Percentiles rank a stretch among this genome's conserved stretches.
These are phyloP conservation scores for Cadophora sp. DNA, from an alignment of 2,329 filamentous ascomycete genomes.

Conservation along the genomic window DNA sequence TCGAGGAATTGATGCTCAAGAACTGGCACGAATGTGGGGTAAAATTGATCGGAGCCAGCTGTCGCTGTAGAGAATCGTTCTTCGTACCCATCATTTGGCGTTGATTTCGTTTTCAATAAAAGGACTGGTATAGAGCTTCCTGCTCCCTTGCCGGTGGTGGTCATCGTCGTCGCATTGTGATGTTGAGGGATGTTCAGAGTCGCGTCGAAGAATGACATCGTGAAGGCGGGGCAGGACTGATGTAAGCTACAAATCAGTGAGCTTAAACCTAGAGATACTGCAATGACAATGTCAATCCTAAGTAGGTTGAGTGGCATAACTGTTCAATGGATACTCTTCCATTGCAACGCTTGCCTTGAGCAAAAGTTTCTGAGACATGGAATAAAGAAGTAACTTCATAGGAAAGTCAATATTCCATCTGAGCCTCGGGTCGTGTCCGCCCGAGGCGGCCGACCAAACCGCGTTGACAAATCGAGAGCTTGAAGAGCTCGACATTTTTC, in stretches of 20 bases:
- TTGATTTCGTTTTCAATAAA: conserved; percentile 79
- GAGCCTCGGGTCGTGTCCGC: conserved; percentile 3
- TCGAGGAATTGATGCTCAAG: conserved; percentile 73
- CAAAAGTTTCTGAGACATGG: not conserved
- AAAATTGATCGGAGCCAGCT: conserved; percentile 53
- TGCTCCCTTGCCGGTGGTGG: conserved; percentile 18
- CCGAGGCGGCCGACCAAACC: conserved; percentile 14
- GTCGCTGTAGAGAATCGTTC: conserved; percentile 63
- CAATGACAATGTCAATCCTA: not conserved
- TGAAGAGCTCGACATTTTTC: not conserved
- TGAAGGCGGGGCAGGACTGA: not conserved
- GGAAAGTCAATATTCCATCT: not conserved
- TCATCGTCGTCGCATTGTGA: conserved; percentile 35
- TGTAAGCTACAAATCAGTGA: not conserved
- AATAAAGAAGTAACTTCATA: not conserved
- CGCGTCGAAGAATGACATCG: conserved; percentile 2
- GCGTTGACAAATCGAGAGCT: conserved; percentile 21
- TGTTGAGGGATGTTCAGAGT: conserved; percentile 8
- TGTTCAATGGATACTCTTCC: not conserved
- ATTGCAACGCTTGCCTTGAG: not conserved
- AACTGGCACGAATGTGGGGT: conserved; percentile 77
- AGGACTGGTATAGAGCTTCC: conserved; percentile 61
- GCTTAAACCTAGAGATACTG: not conserved
- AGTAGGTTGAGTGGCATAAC: not conserved
- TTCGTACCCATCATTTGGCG: conserved; percentile 74